Evolutionary conservation across 768 basidiomycete genomes (phyloP).

Genomic region (Auricularia heimuer): DNA sequence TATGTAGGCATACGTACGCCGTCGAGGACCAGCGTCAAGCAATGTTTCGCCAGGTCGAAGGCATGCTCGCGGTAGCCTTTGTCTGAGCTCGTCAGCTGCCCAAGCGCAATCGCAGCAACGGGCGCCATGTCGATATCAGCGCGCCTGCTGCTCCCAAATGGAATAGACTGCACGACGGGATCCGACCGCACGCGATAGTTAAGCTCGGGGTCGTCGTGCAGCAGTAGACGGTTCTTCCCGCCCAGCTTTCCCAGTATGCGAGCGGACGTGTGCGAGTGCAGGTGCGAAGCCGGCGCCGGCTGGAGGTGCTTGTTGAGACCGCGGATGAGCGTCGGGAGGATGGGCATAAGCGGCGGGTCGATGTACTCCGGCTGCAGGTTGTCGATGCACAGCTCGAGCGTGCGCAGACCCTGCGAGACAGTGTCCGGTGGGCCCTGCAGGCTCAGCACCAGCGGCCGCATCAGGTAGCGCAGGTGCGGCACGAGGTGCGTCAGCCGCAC

Average conservation of each 20-base stretch:
- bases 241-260: slow-evolving; percentile 95
- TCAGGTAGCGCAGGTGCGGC: slow-evolving; percentile 88
- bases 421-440: slow-evolving; percentile 80
- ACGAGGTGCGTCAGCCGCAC: slow-evolving; percentile 90
- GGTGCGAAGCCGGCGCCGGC: slow-evolving; percentile 80
- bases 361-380: slow-evolving; percentile 97
- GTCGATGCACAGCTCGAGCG: slow-evolving; percentile 97
- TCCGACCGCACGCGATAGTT: slow-evolving; percentile 62
- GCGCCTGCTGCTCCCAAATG: slow-evolving; percentile 55
- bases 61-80: slow-evolving; percentile 29
- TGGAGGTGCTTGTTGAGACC: slow-evolving; percentile 86
- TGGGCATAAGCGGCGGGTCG: slow-evolving; percentile 88
- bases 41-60: slow-evolving; percentile 47
- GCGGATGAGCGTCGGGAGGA: slow-evolving; percentile 88
- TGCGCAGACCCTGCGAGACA: slow-evolving; percentile 89
- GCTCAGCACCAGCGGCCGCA: slow-evolving; percentile 91
- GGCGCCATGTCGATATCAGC: slow-evolving; percentile 60
- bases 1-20: slow-evolving; percentile 40
- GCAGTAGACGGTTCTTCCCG: slow-evolving; percentile 80
- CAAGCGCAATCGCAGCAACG: slow-evolving; percentile 53
- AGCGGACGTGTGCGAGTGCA: slow-evolving; percentile 88
- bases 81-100: slow-evolving; percentile 41
- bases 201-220: slow-evolving; percentile 71
- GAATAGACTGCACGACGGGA: slow-evolving; percentile 58
- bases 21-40: slow-evolving; percentile 58